These are phyloP conservation scores for Alternaria dauci DNA, from an alignment of 2,329 filamentous ascomycete species.

Conservation along the genomic window DNA sequence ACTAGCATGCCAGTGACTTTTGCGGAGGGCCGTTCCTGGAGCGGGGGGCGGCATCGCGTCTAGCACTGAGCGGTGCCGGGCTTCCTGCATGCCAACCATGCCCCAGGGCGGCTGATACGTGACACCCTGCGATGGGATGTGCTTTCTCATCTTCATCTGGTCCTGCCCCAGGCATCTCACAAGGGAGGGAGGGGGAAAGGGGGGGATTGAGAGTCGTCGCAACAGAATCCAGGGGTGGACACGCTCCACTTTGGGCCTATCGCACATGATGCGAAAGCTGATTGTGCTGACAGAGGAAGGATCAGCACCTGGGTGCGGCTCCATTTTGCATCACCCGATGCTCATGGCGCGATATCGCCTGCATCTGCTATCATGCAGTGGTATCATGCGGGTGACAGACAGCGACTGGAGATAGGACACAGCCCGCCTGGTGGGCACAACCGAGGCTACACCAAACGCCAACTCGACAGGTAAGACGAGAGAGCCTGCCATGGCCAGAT, in stretches of 20 bases:
- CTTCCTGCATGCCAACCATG: constrained; percentile 6
- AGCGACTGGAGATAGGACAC: constrained; percentile 21
- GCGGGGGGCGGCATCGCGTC: constrained; percentile 19
- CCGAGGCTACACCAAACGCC: constrained; percentile 21
- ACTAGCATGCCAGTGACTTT: constrained; percentile 21
- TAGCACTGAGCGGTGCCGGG: constrained; percentile 15
- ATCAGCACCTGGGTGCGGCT: constrained; percentile 19
- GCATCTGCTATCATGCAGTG: constrained; percentile 18
- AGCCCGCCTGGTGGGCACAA: constrained; percentile 9
- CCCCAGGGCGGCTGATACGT: constrained; percentile 18
- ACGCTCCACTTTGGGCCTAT: constrained; percentile 10
- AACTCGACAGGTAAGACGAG: constrained; percentile 14
- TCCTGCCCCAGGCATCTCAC: background rate
- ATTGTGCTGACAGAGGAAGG: constrained; percentile 20
- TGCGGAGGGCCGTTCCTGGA: constrained; percentile 17
- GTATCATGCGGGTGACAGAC: constrained; percentile 20
- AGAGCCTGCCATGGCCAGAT: constrained; percentile 12
- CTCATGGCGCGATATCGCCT: constrained; percentile 13
- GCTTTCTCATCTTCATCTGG: background rate
- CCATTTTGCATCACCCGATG: constrained; percentile 19
- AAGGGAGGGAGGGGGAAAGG: no score
- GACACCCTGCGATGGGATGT: background rate
- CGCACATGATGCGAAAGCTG: constrained; percentile 30
- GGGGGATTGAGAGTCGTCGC: background rate
- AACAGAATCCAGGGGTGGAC: background rate